Conservation (phyloP, 2,329 filamentous ascomycete genomes). For the Mycosphaerelloides madeirae region DNA sequence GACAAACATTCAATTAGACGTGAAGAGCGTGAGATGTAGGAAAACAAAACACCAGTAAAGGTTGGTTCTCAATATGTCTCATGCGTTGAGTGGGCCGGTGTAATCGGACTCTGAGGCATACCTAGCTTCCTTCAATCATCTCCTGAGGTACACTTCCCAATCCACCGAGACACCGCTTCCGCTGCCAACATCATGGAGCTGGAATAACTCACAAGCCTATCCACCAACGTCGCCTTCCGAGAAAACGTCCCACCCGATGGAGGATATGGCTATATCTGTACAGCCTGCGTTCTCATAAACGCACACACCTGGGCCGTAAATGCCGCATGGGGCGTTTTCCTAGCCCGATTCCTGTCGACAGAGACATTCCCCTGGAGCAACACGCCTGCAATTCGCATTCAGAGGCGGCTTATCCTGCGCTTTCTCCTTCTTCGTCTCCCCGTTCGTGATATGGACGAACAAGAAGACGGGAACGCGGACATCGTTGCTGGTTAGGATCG, state of each 20-base stretch:
- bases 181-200: slow-evolving; percentile 4
- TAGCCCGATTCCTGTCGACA: slow-evolving; percentile 65
- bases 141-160: no score
- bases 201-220: slow-evolving; percentile 6
- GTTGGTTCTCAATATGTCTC: no score
- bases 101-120: no score
- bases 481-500: slow-evolving; percentile 60
- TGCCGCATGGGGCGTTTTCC: slow-evolving; percentile 57
- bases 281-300: slow-evolving; percentile 40
- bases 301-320: slow-evolving; percentile 45
- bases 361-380: slow-evolving; percentile 57
- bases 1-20: no score
- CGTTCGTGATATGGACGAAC: slow-evolving; percentile 57
- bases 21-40: no score
- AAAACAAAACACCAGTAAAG: no score
- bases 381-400: slow-evolving; percentile 64
- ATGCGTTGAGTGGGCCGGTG: no score
- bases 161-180: no score
- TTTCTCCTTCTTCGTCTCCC: slow-evolving; percentile 60
- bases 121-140: no score
- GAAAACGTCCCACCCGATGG: slow-evolving; percentile 51
- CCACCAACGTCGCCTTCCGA: slow-evolving; percentile 17
- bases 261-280: slow-evolving; percentile 54
- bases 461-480: slow-evolving; percentile 57
- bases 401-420: slow-evolving; percentile 66